Evolutionary conservation across 2,329 filamentous ascomycete species (phyloP), one percentile per base, ranked within the genome.

Genomic region (Harringtonia aguacate): DNA sequence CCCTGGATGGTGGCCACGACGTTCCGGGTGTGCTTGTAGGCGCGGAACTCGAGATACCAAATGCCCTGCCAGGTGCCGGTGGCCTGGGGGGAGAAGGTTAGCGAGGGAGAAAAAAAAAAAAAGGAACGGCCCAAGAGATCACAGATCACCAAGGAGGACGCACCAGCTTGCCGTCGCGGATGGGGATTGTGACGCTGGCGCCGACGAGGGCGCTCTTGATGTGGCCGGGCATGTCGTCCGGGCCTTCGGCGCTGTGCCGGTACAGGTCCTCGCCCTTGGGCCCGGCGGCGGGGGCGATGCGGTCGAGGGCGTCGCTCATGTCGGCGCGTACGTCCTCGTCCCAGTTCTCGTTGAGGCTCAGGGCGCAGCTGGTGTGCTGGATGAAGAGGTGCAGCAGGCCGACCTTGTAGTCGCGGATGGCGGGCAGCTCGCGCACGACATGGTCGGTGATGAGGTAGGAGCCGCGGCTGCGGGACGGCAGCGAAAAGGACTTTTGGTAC

Each of bases 141-240:
- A n/a, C n/a, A n/a, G n/a, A n/a, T n/a, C n/a, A n/a, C n/a, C n/a
- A n/a, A n/a, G n/a, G n/a, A n/a, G 8, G 18, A 17, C 72, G 56
- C 58, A 77, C 81, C 59, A 97, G 62, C 54, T 76, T 80, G 33
- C 92, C 92, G 57, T 97, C 80, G 48, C 77, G 83, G 61, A 98
- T 95, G 2, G 92, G 92, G 46, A 98, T 84, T 7, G 81, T 90
- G 3, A 97, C 79, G 53, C 84, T 94, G 4, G 89, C 86, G 14
- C 92, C 92, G 27, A 97, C 73, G 40, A 98, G 67, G 0, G 87
- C 84, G 46, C 82, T 87, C 67, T 98, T 98, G 61, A 98, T 83
- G 63, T 98, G 92, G 47, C 88, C 89, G 31, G 92, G 92, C 87
- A 97, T 95, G 64, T 97, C 92, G 67, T 98, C 92, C 41, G 68